Percentiles rank a stretch among this genome's conserved stretches.
These are phyloP conservation scores for Colletotrichum sp. DNA, from an alignment of 2,329 filamentous ascomycete species.

Conservation along the genomic window DNA sequence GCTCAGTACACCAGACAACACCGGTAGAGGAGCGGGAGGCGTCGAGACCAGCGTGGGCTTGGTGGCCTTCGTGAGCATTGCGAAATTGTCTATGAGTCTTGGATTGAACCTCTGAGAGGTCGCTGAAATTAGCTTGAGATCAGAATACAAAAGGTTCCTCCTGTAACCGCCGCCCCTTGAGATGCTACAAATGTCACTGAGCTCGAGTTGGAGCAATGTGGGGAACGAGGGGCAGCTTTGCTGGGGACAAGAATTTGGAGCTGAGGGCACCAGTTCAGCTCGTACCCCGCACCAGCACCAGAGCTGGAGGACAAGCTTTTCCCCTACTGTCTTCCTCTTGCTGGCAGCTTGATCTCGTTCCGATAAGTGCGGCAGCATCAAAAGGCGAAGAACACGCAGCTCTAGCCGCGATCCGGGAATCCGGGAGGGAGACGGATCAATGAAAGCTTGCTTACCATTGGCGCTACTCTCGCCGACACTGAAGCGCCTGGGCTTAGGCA, in stretches of 20 bases:
- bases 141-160: not conserved
- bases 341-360: not conserved
- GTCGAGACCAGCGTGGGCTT: constrained; percentile 89
- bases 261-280: constrained; percentile 11
- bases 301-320: constrained; percentile 9
- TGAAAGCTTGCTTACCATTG: not conserved
- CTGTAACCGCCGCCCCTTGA: not conserved
- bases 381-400: not conserved
- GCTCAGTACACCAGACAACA: constrained; percentile 91
- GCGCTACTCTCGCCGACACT: constrained; percentile 58
- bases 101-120: constrained; percentile 73
- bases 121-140: constrained; percentile 18
- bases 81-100: constrained; percentile 90
- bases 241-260: constrained; percentile 1
- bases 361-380: not conserved
- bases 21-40: constrained; percentile 87
- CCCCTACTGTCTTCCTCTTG: not conserved
- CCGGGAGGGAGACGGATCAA: not conserved
- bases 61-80: constrained; percentile 87
- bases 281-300: constrained; percentile 15
- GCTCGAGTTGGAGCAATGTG: constrained; percentile 14
- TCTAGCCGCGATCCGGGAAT: not conserved
- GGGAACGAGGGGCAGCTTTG: constrained; percentile 20
- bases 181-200: constrained; percentile 20
- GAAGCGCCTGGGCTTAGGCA: constrained; percentile 64